phyloP scores from a whole-genome alignment of 345 rosid species.

The Hibiscus mutabilis region DNA sequence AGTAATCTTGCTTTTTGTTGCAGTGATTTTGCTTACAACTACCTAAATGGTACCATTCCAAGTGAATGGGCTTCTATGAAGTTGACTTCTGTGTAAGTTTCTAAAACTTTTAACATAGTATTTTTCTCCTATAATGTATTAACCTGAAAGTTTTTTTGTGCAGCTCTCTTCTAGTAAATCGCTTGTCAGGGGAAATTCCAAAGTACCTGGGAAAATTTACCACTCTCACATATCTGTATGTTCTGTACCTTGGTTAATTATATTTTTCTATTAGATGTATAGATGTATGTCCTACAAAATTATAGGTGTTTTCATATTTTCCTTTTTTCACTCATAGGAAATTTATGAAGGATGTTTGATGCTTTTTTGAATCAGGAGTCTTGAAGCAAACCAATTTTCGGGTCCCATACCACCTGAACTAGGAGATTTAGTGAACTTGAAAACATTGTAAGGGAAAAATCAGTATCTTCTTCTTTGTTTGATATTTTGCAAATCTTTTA shows the following conservation, averaged over 20 bases:
- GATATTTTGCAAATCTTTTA: neutral
- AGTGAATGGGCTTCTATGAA: conserved; percentile 45
- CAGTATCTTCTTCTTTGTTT: neutral
- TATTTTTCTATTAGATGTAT: conserved; percentile 10
- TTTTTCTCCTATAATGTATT: conserved; percentile 10
- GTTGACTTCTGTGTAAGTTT: conserved; percentile 43
- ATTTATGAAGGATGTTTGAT: conserved; percentile 5
- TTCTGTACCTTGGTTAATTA: conserved; percentile 7
- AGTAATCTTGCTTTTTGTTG: conserved; percentile 12
- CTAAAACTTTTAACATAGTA: neutral
- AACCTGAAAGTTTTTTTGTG: conserved; percentile 10
- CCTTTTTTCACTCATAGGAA: neutral
- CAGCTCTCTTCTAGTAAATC: conserved; percentile 52
- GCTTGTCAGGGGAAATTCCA: conserved; percentile 51
- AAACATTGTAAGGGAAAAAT: conserved; percentile 31
- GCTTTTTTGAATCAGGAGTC: conserved; percentile 27
- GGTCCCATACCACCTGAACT: conserved; percentile 49
- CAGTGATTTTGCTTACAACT: conserved; percentile 55
- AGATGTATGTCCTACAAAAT: neutral
- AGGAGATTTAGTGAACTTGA: conserved; percentile 39
- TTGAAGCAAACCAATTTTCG: conserved; percentile 48
- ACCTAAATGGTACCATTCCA: conserved; percentile 48
- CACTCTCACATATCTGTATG: conserved; percentile 43
- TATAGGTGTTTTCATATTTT: neutral
- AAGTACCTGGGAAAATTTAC: conserved; percentile 37